A percentile compares a stretch with the other conserved stretches of the same genome.
These are phyloP conservation scores for Paramecium primaurelia DNA, from an alignment of 73 alveolate species.

Conservation along the genomic window DNA sequence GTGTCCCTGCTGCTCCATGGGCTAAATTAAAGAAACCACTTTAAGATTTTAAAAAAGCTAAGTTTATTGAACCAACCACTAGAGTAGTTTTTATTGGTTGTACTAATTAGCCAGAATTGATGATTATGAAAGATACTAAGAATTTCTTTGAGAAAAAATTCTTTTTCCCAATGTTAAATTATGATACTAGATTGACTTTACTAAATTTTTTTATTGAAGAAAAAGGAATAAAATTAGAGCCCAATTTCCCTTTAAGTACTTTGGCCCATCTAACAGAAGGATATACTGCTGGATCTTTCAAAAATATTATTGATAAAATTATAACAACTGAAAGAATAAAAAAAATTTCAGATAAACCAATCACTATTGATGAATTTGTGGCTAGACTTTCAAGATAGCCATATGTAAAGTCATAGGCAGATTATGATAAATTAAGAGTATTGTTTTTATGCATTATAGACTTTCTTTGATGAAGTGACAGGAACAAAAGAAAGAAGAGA, in stretches of 20 bases:
- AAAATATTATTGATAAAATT: constrained; percentile 73
- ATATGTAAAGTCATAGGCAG: constrained; percentile 62
- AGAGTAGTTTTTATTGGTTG: constrained; percentile 85
- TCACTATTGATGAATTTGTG: constrained; percentile 71
- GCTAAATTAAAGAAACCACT: constrained; percentile 67
- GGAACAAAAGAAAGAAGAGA: constrained; percentile 72
- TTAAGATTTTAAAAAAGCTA: constrained; percentile 66
- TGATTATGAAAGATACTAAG: constrained; percentile 73
- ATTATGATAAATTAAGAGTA: constrained; percentile 61
- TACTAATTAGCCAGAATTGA: constrained; percentile 76
- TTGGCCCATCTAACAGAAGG: constrained; percentile 87
- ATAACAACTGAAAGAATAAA: constrained; percentile 70
- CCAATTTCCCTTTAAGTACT: constrained; percentile 79
- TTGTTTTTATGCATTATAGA: constrained; percentile 56
- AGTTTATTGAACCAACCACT: constrained; percentile 69
- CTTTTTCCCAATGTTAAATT: constrained; percentile 86
- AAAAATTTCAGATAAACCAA: constrained; percentile 72
- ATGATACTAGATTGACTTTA: constrained; percentile 73
- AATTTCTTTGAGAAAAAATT: constrained; percentile 77
- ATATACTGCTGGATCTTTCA: constrained; percentile 79
- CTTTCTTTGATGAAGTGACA: constrained; percentile 67
- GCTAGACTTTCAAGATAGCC: constrained; percentile 77
- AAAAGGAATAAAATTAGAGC: constrained; percentile 68
- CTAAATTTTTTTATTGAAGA: constrained; percentile 77
- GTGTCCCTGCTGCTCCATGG: constrained; percentile 54